Conservation (phyloP, 176 grass and related monocot genomes). For the Musa acuminata region DNA sequence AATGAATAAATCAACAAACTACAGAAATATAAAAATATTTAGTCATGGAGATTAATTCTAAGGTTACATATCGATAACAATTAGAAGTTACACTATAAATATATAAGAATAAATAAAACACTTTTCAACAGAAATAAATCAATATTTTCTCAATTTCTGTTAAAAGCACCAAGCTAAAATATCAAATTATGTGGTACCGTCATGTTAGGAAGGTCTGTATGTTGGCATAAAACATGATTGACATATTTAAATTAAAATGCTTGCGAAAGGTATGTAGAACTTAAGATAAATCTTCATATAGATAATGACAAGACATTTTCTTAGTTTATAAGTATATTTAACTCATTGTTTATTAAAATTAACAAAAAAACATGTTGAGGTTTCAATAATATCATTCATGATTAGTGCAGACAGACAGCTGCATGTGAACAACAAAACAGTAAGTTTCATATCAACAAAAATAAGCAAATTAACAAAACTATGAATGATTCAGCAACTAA, state of each 20-base stretch:
- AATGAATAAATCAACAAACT: neutral
- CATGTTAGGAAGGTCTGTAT: too few relatives aligned
- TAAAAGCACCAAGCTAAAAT: too few relatives aligned
- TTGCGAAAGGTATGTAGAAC: too few relatives aligned
- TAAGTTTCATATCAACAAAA: neutral
- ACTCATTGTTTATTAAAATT: neutral
- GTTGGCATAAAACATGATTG: too few relatives aligned
- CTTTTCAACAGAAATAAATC: too few relatives aligned
- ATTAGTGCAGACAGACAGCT: neutral
- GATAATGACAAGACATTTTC: too few relatives aligned
- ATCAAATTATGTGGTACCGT: too few relatives aligned
- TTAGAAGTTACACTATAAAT: neutral
- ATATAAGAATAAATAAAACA: too few relatives aligned
- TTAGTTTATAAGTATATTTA: too few relatives aligned
- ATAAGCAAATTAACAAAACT: neutral
- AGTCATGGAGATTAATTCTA: conserved; percentile 9
- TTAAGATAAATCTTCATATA: too few relatives aligned
- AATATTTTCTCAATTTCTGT: too few relatives aligned
- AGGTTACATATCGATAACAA: neutral
- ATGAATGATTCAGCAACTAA: neutral
- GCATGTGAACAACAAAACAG: neutral
- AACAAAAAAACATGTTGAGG: neutral
- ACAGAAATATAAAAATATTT: conserved; percentile 1
- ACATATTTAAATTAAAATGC: too few relatives aligned
- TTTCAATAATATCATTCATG: neutral